Evolutionary conservation across 1,284 basidiomycete genomes (phyloP).

Genomic region (Leccinum pachyderme): DNA sequence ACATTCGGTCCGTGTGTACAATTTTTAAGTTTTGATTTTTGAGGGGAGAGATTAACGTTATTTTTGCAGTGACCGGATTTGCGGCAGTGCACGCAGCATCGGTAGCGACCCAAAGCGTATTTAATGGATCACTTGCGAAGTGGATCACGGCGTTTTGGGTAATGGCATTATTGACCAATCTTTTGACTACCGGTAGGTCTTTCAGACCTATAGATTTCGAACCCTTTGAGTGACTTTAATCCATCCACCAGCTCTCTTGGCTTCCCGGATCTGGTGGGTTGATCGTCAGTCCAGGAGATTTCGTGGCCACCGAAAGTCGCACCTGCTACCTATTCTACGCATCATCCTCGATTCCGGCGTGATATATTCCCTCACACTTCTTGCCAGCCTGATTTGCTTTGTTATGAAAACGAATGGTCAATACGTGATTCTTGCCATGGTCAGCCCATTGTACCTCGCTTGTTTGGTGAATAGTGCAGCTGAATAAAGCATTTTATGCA

Average conservation of each 20-base stretch:
- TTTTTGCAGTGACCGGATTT: not conserved
- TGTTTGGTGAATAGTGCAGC: not conserved
- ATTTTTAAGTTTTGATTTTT: not conserved
- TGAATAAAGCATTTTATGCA: not conserved
- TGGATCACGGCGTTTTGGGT: conserved; percentile 3
- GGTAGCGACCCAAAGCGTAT: not conserved
- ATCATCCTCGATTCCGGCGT: conserved; percentile 1
- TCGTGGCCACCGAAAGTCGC: not conserved
- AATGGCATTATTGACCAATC: not conserved
- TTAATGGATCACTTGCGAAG: not conserved
- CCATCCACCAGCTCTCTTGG: not conserved
- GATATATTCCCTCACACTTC: not conserved
- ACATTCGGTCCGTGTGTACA: not conserved
- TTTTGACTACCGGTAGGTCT: not conserved
- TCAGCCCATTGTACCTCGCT: not conserved
- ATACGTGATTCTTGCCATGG: conserved; percentile 2
- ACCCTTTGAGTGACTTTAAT: not conserved
- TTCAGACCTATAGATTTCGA: not conserved
- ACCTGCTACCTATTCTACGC: not conserved
- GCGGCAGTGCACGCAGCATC: not conserved
- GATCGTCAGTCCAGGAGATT: not conserved
- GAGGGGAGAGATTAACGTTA: not conserved
- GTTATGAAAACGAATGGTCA: not conserved
- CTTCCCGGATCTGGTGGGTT: not conserved
- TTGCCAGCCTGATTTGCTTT: not conserved